Percentiles rank a stretch among this genome's conserved stretches.
These are phyloP conservation scores for Kluyveromyces wickerhamii DNA, from an alignment of 805 yeast species.

Conservation along the genomic window DNA sequence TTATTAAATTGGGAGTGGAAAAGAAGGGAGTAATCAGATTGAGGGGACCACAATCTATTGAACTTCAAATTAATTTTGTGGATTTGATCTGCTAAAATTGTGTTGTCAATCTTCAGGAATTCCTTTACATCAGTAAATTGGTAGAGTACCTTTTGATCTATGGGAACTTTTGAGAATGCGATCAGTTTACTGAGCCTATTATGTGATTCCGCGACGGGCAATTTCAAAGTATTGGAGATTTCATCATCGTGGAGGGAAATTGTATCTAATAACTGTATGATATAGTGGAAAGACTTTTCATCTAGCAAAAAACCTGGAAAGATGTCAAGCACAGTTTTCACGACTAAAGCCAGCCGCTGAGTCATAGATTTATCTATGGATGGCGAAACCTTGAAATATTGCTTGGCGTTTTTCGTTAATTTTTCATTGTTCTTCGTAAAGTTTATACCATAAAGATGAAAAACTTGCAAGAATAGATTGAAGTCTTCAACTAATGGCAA, in stretches of 20 bases:
- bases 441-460: slow-evolving; percentile 35
- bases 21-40: slow-evolving; percentile 66
- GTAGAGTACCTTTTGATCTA: slow-evolving; percentile 12
- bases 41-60: slow-evolving; percentile 68
- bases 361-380: slow-evolving; percentile 36
- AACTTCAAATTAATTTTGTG: slow-evolving; percentile 60
- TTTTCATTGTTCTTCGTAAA: slow-evolving; percentile 26
- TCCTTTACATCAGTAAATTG: slow-evolving; percentile 31
- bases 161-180: slow-evolving; percentile 14
- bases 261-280: slow-evolving; percentile 44
- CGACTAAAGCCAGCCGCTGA: slow-evolving; percentile 44
- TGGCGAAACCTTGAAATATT: slow-evolving; percentile 22
- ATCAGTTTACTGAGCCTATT: slow-evolving; percentile 34
- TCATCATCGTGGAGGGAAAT: slow-evolving; percentile 42
- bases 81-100: slow-evolving; percentile 53
- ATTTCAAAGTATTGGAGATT: slow-evolving; percentile 45
- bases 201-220: slow-evolving; percentile 45
- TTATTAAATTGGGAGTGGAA: slow-evolving; percentile 37
- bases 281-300: slow-evolving; percentile 47
- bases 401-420: slow-evolving; percentile 16
- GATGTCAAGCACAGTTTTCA: slow-evolving; percentile 47
- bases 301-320: slow-evolving; percentile 68
- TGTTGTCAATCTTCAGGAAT: slow-evolving; percentile 49
- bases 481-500: slow-evolving; percentile 50
- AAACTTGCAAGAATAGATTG: slow-evolving; percentile 34